Conservation (phyloP, 768 basidiomycete genomes). For the Hysterangium stoloniferum region DNA sequence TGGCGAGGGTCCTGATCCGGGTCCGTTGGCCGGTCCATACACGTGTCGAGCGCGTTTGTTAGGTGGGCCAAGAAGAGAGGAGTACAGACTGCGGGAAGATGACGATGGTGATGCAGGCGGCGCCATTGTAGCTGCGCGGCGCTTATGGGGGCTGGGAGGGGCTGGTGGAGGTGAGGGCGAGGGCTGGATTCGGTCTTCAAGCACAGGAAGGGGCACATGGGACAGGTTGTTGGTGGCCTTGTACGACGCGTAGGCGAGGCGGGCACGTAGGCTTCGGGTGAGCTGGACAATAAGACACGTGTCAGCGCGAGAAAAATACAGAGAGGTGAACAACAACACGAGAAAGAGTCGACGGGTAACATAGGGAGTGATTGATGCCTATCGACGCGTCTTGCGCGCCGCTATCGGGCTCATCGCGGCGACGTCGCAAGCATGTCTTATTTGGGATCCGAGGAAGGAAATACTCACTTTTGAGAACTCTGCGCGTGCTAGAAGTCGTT, state of each 20-base stretch:
- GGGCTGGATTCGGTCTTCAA: constrained; percentile 37
- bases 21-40: constrained; percentile 9
- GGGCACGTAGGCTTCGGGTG: constrained; percentile 71
- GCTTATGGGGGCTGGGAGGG: constrained; percentile 21
- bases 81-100: constrained; percentile 55
- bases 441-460: constrained; percentile 15
- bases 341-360: background rate
- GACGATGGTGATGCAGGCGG: constrained; percentile 23
- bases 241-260: constrained; percentile 77
- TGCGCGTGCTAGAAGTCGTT: constrained; percentile 72
- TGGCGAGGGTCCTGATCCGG: constrained; percentile 5
- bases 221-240: constrained; percentile 72
- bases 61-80: constrained; percentile 70
- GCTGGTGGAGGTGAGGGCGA: constrained; percentile 2
- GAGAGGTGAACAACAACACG: constrained; percentile 11
- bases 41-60: constrained; percentile 47
- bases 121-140: constrained; percentile 1
- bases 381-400: background rate
- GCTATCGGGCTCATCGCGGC: constrained; percentile 19
- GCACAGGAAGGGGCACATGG: constrained; percentile 56
- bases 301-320: constrained; percentile 16
- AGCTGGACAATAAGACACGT: constrained; percentile 40
- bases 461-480: constrained; percentile 71
- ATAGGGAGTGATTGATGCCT: constrained; percentile 9
- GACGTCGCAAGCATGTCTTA: no score